A percentile compares a stretch with the other conserved stretches of the same genome.
phyloP scores from a whole-genome alignment of 176 grass and related monocot species.

The bread wheat (Triticum aestivum) region IWGSC_CS_RefSeq_v2.1 NC_057799.1:611423964-611424463 shows the following conservation, averaged over 20 bases:
- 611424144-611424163: slow-evolving; percentile 41
- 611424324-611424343: no score
- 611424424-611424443: background rate
- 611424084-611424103: slow-evolving; percentile 50
- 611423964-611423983: background rate
- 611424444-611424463: background rate
- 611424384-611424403: slow-evolving; percentile 23
- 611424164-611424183: slow-evolving; percentile 9
- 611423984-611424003: background rate
- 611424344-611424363: background rate
- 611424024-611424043: background rate
- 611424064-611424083: slow-evolving; percentile 57
- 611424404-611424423: slow-evolving; percentile 32
- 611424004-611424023: no score
- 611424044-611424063: slow-evolving; percentile 42
- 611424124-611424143: slow-evolving; percentile 45
- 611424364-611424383: background rate
- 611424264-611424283: slow-evolving; percentile 37
- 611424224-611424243: slow-evolving; percentile 16
- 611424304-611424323: background rate
- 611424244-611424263: slow-evolving; percentile 37
- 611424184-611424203: background rate
- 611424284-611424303: slow-evolving; percentile 40
- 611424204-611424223: slow-evolving; percentile 44
- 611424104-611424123: slow-evolving; percentile 40